Evolutionary conservation across 2,329 filamentous ascomycete genomes (phyloP), one percentile per base, ranked within the genome.

Genomic region (Aspergillus cejpii): DNA sequence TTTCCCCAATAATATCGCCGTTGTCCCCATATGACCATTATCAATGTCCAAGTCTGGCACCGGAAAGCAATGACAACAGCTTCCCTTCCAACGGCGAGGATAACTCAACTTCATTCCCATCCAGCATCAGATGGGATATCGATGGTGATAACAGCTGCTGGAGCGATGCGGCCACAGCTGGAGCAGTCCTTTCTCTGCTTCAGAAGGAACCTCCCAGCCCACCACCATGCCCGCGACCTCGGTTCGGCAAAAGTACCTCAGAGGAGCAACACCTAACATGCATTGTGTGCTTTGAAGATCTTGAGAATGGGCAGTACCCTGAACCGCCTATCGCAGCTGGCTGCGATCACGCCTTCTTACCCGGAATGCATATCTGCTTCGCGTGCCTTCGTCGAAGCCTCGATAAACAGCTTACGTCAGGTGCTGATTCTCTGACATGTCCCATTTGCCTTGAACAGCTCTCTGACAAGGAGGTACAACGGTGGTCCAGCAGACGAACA

Each of bases 151-250:
- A 15, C 10, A 38, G 20, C 10, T 42, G 38, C 40, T 54, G 52
- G 52, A 52, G 47, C 19, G 52, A 54, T 40, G 52, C 48, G 8
- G 37, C 34, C 21, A 54, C 52, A 11, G 52, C 52, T 17, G 38
- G 44, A 23, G 44, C 44, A 11, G 52, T 54, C 3, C 50, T 53
- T 24, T 50, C 49, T 33, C 29, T 54, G 21, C 49, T 54, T 21
- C 51, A 47, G 5, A 52, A 47, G 15, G 47, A 54, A 19, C 45
- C 50, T 2, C 24, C 45, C 15, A 28, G 11, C 7, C 27, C 48
- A 19, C 43, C 43, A 6, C 45, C 38, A 7, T 23, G 17, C 14
- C 19, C 29, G 3, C 10, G 23, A 7, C 29, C 11, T 11, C 20
- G 37, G 11, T 27, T 17, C 12, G 19, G 37, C 8, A 40, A 17